These are phyloP conservation scores for Solanum tacnaense DNA, from an alignment of 257 asterid species.

Conservation along the genomic window DNA sequence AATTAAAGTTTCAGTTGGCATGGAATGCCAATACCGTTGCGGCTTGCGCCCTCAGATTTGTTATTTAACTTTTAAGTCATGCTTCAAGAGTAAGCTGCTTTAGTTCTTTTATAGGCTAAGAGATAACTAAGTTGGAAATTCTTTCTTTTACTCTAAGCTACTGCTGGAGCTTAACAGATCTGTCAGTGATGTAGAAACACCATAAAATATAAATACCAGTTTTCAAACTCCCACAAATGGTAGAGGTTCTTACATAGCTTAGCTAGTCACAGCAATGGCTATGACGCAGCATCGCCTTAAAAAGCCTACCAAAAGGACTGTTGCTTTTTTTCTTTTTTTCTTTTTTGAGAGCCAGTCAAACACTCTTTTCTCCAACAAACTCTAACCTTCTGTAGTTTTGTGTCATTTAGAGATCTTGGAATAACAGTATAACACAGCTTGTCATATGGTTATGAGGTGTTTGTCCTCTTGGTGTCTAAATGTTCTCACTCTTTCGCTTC, in stretches of 20 bases:
- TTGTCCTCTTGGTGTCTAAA: background rate
- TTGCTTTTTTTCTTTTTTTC: background rate
- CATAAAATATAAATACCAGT: background rate
- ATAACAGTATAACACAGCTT: background rate
- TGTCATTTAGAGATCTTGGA: background rate
- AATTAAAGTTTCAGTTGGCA: background rate
- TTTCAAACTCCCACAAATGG: background rate
- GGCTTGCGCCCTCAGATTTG: background rate
- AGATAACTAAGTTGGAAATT: background rate
- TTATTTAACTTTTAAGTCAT: background rate
- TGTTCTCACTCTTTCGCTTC: background rate
- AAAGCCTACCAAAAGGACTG: background rate
- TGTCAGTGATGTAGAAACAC: background rate
- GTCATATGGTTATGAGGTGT: background rate
- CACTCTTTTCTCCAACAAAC: background rate
- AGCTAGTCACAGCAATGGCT: background rate
- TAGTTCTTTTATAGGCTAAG: background rate
- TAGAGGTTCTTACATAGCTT: background rate
- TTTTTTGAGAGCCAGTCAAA: background rate
- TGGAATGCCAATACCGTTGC: background rate
- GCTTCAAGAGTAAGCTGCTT: background rate
- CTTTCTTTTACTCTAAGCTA: background rate
- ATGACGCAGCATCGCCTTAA: background rate
- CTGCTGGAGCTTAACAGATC: background rate
- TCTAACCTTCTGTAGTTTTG: background rate